Base-by-base conservation (phyloP, 2,329 filamentous ascomycete species). In the Westerdykella aurantiaca region DNA sequence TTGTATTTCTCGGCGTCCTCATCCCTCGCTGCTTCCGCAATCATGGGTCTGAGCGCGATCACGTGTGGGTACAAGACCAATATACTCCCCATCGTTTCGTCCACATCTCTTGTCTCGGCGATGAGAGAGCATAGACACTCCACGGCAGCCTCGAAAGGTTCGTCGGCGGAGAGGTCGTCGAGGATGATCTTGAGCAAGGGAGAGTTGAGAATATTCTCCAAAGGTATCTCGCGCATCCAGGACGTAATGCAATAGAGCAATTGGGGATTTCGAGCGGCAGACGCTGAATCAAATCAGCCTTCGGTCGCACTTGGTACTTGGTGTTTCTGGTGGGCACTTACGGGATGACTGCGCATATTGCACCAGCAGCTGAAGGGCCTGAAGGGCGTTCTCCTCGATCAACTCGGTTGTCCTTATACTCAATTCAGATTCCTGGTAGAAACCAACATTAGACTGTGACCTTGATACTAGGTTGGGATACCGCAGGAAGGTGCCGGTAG, bases 171-270 rank as follows among this genome's bases (percentile, higher is more conserved):
- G 25, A 96, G 71, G 6, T 86, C 89, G 52, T 82, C 80, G 61
- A 96, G 81, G 39, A 96, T 80, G 41, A 90, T 76, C 52, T 88
- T 81, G 55, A 98, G 76, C 12, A 98, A 75, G 6, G 90, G 85
- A 1, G 91, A 96, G 56, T 84, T 85, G 53, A 95, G 85, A 51
- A 98, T 82, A 49, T 86, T 83, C 51, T 77, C 78, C 38, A 95
- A 80, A 0, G 91, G 88, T 6, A 98, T 88, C 70, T 98, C 93
- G 56, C 89, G 82, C 54, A 97, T 79, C 93, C 93, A 98, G 3
- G 93, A 96, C 25, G 89, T 94, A 56, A 97, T 89, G 66, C 93
- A 97, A 59, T 96, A 88, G 66, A 97, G 82, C 38, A 98, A 78
- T 60, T 90, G 86, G 2, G 91, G 90, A 61, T 96, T 95, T 50